phyloP scores from a whole-genome alignment of 2,329 filamentous ascomycete genomes.

The Fusarium sp. region DNA sequence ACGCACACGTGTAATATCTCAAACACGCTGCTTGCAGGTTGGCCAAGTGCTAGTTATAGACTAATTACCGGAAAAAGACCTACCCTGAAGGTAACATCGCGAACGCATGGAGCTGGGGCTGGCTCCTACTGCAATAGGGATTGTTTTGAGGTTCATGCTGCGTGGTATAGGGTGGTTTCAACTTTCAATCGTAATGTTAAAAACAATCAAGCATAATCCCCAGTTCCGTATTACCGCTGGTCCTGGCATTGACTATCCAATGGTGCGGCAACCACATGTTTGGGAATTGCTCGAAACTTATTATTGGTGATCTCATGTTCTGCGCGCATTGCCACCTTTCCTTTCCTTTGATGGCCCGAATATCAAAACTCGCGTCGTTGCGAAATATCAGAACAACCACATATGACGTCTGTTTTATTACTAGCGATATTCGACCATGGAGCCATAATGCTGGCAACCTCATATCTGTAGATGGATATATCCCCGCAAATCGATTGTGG shows the following conservation, averaged over 20 bases:
- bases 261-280: background rate
- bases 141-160: background rate
- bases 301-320: background rate
- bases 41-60: conserved; percentile 17
- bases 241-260: background rate
- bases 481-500: conserved; percentile 40
- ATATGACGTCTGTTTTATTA: conserved; percentile 11
- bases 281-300: background rate
- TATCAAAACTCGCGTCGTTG: conserved; percentile 3
- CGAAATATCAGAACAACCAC: conserved; percentile 3
- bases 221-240: background rate
- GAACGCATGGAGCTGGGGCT: conserved; percentile 25
- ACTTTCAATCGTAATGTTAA: background rate
- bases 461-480: conserved; percentile 40
- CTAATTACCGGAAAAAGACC: conserved; percentile 6
- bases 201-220: background rate
- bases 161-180: conserved; percentile 24
- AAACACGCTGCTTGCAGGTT: conserved; percentile 14
- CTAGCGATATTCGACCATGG: conserved; percentile 31
- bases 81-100: conserved; percentile 40
- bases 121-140: background rate
- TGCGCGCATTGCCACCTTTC: background rate
- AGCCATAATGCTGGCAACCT: conserved; percentile 33
- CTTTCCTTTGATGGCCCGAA: background rate
- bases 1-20: conserved; percentile 36